Conservation (phyloP, 139 green algal genomes). For the Chlamydomonas sp. region DNA sequence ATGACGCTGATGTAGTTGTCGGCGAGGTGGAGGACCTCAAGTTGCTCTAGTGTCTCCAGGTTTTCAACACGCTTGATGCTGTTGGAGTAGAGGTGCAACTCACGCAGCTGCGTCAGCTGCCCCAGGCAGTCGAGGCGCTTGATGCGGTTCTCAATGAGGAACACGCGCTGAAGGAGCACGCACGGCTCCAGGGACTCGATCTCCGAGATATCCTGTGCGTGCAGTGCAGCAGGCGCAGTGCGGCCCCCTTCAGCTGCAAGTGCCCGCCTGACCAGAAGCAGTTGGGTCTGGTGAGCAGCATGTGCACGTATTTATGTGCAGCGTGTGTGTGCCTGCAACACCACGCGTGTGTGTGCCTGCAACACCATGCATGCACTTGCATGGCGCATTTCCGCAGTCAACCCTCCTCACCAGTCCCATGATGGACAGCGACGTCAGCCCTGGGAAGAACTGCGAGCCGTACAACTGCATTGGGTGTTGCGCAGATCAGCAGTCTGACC, state of each 20-base stretch:
- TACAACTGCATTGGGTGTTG: conserved; percentile 29
- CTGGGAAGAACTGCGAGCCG: conserved; percentile 32
- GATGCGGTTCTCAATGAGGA: conserved; percentile 59
- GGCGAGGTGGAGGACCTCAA: conserved; percentile 61
- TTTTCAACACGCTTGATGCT: conserved; percentile 43
- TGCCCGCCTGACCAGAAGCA: no score
- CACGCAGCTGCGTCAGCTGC: conserved; percentile 17
- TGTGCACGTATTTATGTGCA: no score
- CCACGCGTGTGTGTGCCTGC: no score
- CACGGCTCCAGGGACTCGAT: conserved; percentile 52
- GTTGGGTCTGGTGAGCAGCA: no score
- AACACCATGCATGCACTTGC: not conserved
- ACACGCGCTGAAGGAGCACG: conserved; percentile 49
- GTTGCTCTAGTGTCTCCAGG: conserved; percentile 36
- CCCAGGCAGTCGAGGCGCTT: conserved; percentile 34
- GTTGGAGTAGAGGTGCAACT: conserved; percentile 65
- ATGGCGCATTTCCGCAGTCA: not conserved
- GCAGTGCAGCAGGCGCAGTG: no score
- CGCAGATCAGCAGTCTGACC: not conserved
- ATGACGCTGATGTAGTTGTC: conserved; percentile 64
- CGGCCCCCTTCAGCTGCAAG: no score
- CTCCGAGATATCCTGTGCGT: conserved; percentile 38
- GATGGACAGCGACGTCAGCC: conserved; percentile 21
- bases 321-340: no score
- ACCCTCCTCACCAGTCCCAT: not conserved